These are phyloP conservation scores for Apium graveolens DNA, from an alignment of 129 eudicot genomes.

Conservation along the genomic window DNA sequence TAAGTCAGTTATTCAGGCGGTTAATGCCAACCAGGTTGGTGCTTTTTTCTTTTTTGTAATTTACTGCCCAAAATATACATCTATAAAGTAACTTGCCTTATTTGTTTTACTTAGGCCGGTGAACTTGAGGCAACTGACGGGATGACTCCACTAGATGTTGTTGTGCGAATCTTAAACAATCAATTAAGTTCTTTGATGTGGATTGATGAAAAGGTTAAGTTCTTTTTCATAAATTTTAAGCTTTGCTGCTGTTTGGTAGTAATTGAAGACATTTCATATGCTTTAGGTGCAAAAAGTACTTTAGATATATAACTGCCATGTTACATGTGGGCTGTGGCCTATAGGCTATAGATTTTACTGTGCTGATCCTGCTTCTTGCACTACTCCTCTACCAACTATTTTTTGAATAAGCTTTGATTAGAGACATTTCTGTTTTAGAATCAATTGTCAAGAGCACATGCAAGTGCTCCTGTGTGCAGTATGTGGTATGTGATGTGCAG, in stretches of 20 bases:
- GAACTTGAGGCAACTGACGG: slow-evolving; percentile 81
- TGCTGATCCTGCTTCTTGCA: not conserved
- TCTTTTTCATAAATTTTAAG: not conserved
- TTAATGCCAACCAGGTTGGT: slow-evolving; percentile 76
- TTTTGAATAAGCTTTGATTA: not conserved
- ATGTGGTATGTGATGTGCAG: not conserved
- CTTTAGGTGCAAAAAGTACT: not conserved
- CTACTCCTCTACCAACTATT: not conserved
- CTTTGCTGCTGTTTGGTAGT: not conserved
- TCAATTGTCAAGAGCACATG: not conserved
- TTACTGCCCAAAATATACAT: not conserved
- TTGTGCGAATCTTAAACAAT: slow-evolving; percentile 79
- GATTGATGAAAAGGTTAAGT: slow-evolving; percentile 89
- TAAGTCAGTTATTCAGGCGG: slow-evolving; percentile 68
- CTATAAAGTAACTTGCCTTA: not conserved
- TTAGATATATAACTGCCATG: not conserved
- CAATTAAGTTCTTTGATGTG: slow-evolving; percentile 90
- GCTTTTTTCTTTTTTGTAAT: not conserved
- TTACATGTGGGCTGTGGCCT: not conserved
- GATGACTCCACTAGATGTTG: slow-evolving; percentile 85
- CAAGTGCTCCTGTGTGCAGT: not conserved
- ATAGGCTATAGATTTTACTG: not conserved
- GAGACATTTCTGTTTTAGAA: not conserved
- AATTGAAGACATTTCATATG: not conserved
- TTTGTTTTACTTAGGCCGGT: slow-evolving; percentile 48